These are phyloP conservation scores for Protomyces inouyei DNA, from an alignment of 1,139 yeast genomes.

Conservation along the genomic window DNA sequence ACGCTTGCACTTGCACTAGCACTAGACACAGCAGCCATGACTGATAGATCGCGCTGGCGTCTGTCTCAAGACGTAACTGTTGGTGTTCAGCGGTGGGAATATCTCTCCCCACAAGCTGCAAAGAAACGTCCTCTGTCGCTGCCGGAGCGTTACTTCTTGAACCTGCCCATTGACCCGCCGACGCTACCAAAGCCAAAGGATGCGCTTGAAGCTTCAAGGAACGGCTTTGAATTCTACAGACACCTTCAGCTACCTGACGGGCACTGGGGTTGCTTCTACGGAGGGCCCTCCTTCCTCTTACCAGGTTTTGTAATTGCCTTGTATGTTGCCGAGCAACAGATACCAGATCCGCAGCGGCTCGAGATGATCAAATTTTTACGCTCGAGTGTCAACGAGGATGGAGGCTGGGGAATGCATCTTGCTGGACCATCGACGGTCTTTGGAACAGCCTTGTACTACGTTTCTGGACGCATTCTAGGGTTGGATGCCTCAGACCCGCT, in stretches of 20 bases:
- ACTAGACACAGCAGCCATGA: not conserved
- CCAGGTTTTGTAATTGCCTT: conserved; percentile 78
- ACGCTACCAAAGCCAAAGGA: conserved; percentile 35
- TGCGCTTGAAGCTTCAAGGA: conserved; percentile 61
- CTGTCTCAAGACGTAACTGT: conserved; percentile 2
- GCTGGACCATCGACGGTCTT: conserved; percentile 90
- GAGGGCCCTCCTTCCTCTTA: conserved; percentile 97
- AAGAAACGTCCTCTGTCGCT: conserved; percentile 4
- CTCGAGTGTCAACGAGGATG: conserved; percentile 90
- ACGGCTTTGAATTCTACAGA: conserved; percentile 69
- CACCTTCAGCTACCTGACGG: conserved; percentile 68
- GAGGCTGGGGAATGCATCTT: conserved; percentile 98
- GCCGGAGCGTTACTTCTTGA: conserved; percentile 18
- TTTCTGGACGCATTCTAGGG: conserved; percentile 71
- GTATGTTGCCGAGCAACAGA: conserved; percentile 63
- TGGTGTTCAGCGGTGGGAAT: conserved; percentile 24
- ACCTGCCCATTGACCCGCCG: not conserved
- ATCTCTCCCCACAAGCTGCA: not conserved
- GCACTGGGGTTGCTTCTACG: conserved; percentile 83
- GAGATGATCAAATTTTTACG: conserved; percentile 58
- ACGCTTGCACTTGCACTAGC: no score
- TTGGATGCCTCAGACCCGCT: conserved; percentile 69
- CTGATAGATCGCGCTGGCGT: conserved; percentile 21
- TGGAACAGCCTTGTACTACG: conserved; percentile 87
- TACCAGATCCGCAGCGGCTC: conserved; percentile 58